Base-by-base conservation (phyloP, 1,139 yeast species). In the Taphrina betulina region DNA sequence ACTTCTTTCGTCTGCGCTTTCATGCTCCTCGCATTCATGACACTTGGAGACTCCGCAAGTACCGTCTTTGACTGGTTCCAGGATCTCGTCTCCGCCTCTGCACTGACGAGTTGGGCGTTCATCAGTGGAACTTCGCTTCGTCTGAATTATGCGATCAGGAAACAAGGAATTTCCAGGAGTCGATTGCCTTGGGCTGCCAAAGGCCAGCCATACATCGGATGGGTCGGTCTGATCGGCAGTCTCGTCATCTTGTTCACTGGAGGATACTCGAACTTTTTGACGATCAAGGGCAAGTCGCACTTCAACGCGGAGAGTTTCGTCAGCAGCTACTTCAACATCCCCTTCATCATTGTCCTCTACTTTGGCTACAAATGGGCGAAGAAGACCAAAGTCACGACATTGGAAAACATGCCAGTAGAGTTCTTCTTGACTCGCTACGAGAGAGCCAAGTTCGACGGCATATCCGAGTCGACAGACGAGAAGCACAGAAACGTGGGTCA, bases 231-330 rank as follows among this genome's bases (percentile, higher is more conserved):
- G 26, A 55, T 72, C 23, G 70, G 85, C 64, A 82, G 82, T 67
- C 64, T 78, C 40, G 74, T 84, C 63, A 81, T 83, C 53, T 74
- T 87, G 61, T 69, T 81, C 63, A 89, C 90, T 36, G 95, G 85
- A 73, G 82, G 84, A 72, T 83, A 89, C 88, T 76, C 82, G 54
- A 86, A 90, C 2, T 71, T 85, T 53, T 80, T 75, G 72, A 92
- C 92, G 60, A 67, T 81, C 58, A 85, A 82, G n/a, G 12, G 14
- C n/a, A 28, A 28, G 14, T 24, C 28, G 7, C n/a, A n/a, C n/a
- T 12, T 12, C n/a, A 60, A 43, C 16, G 55, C 52, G 35, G 67
- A 37, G 66, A 64, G 65, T 52, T 80, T 80, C 69, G 80, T 80
- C 72, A 68, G 72, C 66, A 67, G 73, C 58, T 80, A 78, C 67